Percentiles rank a stretch among this genome's conserved stretches.
Evolutionary conservation across 2,329 filamentous ascomycete genomes (phyloP).

Genomic region (Epichloe typhina): DNA sequence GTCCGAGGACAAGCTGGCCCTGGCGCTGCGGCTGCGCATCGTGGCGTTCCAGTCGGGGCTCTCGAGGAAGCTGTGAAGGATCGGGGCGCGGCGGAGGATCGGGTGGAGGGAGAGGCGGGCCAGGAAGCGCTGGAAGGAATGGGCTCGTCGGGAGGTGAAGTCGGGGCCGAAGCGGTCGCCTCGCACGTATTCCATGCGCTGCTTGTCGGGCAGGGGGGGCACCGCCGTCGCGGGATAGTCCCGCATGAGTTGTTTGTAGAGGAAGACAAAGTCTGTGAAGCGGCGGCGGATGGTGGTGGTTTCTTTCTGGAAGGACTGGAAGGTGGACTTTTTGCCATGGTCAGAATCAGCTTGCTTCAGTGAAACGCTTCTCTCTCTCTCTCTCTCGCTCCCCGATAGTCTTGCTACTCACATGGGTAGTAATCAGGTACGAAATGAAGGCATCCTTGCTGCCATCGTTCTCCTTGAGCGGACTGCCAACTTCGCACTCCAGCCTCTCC

Average conservation of each 20-base stretch:
- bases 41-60: constrained; percentile 92
- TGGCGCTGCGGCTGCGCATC: constrained; percentile 65
- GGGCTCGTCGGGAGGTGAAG: constrained; percentile 78
- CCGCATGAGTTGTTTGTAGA: constrained; percentile 77
- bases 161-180: constrained; percentile 90
- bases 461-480: constrained; percentile 79
- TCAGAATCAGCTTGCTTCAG: neutral
- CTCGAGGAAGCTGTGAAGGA: constrained; percentile 84
- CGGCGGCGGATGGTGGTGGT: constrained; percentile 72
- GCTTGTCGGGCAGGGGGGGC: constrained; percentile 91
- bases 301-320: constrained; percentile 78
- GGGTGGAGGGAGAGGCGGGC: constrained; percentile 79
- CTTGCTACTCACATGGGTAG: constrained; percentile 55
- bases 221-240: constrained; percentile 89
- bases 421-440: constrained; percentile 91
- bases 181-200: constrained; percentile 97
- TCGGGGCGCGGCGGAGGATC: constrained; percentile 66
- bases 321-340: constrained; percentile 56
- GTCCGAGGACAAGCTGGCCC: constrained; percentile 41
- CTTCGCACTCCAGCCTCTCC: constrained; percentile 71
- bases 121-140: constrained; percentile 85
- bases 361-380: neutral
- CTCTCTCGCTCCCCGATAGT: neutral
- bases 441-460: constrained; percentile 93
- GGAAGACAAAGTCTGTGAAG: constrained; percentile 95